Evolutionary conservation across 768 basidiomycete species (phyloP), one percentile per base, ranked within the genome.

Genomic region (Phylloporus rhodoxanthus): DNA sequence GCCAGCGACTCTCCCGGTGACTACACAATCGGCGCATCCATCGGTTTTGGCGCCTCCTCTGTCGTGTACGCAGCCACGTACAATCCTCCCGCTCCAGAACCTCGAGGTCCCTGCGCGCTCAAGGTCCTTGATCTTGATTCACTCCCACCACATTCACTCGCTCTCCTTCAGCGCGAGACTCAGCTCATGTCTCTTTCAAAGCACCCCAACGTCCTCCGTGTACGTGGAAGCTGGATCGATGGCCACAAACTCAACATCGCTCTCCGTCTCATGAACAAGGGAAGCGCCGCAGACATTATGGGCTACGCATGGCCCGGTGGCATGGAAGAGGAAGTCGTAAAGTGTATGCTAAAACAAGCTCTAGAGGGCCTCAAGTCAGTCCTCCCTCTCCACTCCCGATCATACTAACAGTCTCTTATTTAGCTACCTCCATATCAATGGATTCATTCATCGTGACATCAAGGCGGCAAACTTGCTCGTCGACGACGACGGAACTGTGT

Each of bases 401-500:
- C 46, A 43, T 11, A 36, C 48, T 53, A n/a, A 56, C 38, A 48
- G 11, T 29, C 51, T 51, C 9, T 38, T 48, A 14, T 39, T 29
- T 20, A 90, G 87, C 57, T 91, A 92, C 57, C 77, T 92, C n/a
- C 91, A 94, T 60, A 75, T 79, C 47, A 94, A 92, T 53, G 89
- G 87, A 0, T 87, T 91, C 64, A 87, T 91, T n/a, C 90, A 97
- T 63, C 81, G 94, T 23, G 94, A 97, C 61, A 68, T 97, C 59
- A 97, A 97, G 69, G 91, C 91, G 4, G 94, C 91, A 11, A 97
- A 97, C 62, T 75, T 97, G 9, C 83, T 97, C 43, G 81, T 95
- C 46, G 91, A 94, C 57, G 86, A 93, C 53, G 85, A 90, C 54
- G 89, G 90, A 44, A 92, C 88, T 0, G 90, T 96, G 28, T 78